Evolutionary conservation across 1,284 basidiomycete species (phyloP), one percentile per base, ranked within the genome.

Genomic region (Heliocybe sulcata): DNA sequence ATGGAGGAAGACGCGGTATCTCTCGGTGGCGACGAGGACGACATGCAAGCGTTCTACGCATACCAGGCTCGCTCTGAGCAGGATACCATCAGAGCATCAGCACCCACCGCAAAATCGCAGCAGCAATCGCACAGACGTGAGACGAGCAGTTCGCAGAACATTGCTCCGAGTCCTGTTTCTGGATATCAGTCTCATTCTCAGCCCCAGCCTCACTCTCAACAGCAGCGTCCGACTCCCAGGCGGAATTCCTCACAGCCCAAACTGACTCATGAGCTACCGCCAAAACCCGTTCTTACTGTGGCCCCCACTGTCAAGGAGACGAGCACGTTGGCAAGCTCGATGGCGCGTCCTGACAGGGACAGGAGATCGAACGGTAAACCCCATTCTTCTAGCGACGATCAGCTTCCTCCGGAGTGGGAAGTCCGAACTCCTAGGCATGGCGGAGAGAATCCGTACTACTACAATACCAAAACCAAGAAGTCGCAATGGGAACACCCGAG

Each of bases 1-100:
- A 83, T 82, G 58, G 76, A 72, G 50, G 83, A 83, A 61, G 86
- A 87, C 63, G 82, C 81, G 55, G 82, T 87, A 57, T 88, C 83
- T 51, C 76, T 87, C 48, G 84, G 83, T 57, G 83, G 83, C 60
- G 84, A 87, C 64, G 85, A 87, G 54, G 84, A 85, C 54, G 82
- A 86, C 58, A 63, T 67, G 59, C 65, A 67, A 51, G 72, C 74
- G 35, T 66, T 67, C 53, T 67, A 69, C 51, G 65, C 71, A 54
- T 70, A 71, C 54, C 64, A 69, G 51, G 54, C 66, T 53, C 60
- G 57, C 35, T 52, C 64, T 35, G 58, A 66, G 50, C 64, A 66
- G 54, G 61, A 59, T 19, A 53, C 56, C 11, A 52, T 59, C 22
- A 57, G 54, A 38, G 48, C 54, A n/a, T 57, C 57, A 38, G 54